Evolutionary conservation across 768 basidiomycete species (phyloP).

Genomic region (Pseudohyphozyma bogoriensis): DNA sequence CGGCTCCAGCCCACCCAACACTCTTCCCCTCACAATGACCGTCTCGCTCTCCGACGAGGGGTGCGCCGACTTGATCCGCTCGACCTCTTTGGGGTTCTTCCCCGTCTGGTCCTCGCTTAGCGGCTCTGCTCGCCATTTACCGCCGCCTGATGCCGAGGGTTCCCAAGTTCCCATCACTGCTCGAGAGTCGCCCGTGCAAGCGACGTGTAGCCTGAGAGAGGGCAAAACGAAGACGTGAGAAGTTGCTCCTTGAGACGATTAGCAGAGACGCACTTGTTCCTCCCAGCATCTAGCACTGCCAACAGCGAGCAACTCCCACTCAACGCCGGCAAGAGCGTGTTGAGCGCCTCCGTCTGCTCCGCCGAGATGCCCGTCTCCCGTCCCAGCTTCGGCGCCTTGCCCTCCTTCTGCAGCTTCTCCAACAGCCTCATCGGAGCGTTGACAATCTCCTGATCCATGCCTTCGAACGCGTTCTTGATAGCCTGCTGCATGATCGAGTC

Average conservation of each 20-base stretch:
- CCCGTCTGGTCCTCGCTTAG: conserved; percentile 94
- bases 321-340: conserved; percentile 71
- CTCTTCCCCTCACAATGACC: conserved; percentile 68
- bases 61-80: conserved; percentile 71
- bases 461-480: conserved; percentile 64
- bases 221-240: neutral
- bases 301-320: conserved; percentile 86
- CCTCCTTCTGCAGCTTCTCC: conserved; percentile 42
- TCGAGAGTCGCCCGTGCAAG: conserved; percentile 83
- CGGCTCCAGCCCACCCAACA: conserved; percentile 81
- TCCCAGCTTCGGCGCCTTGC: conserved; percentile 42
- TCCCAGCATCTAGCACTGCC: conserved; percentile 73
- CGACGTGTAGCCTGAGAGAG: conserved; percentile 55
- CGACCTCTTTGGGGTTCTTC: conserved; percentile 71
- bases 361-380: conserved; percentile 47
- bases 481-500: conserved; percentile 53
- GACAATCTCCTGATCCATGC: conserved; percentile 75
- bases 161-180: conserved; percentile 93
- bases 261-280: conserved; percentile 44
- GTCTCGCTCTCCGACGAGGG: conserved; percentile 60
- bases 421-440: conserved; percentile 66
- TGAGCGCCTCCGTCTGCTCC: conserved; percentile 42
- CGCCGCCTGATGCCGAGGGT: conserved; percentile 47
- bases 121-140: conserved; percentile 80
- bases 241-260: neutral